phyloP scores from a whole-genome alignment of 768 basidiomycete genomes.

The Phaeolepiota aurea region DNA sequence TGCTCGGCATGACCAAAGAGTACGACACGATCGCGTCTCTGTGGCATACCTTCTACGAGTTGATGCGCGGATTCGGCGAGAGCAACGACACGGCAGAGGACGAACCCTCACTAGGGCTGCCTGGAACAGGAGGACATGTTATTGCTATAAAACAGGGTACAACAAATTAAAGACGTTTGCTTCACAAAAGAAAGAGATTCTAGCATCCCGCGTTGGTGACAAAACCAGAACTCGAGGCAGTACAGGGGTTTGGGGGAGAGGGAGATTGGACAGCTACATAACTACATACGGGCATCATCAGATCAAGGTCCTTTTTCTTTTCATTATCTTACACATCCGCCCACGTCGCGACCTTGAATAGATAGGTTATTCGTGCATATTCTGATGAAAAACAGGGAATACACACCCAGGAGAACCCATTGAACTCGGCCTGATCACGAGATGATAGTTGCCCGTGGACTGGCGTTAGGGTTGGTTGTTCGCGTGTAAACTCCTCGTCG shows the following conservation, averaged over 20 bases:
- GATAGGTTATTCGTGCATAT: no score
- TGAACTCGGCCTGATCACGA: constrained; percentile 91
- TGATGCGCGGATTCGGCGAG: constrained; percentile 54
- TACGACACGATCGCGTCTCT: constrained; percentile 82
- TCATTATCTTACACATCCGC: constrained; percentile 51
- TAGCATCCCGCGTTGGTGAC: not conserved
- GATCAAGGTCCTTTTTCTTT: no score
- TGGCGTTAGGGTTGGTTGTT: constrained; percentile 95
- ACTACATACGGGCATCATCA: no score
- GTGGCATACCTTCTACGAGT: constrained; percentile 73
- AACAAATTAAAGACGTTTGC: constrained; percentile 14
- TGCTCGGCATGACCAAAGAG: constrained; percentile 86
- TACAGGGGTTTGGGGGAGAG: no score
- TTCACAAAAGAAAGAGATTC: constrained; percentile 8
- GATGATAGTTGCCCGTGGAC: constrained; percentile 90
- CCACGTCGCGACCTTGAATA: constrained; percentile 43
- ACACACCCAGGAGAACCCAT: constrained; percentile 90
- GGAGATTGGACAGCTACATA: no score
- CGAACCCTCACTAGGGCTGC: constrained; percentile 33
- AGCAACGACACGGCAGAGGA: constrained; percentile 24
- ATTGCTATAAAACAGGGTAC: constrained; percentile 24
- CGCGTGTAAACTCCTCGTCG: constrained; percentile 94
- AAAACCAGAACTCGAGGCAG: not conserved
- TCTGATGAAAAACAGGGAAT: not conserved
- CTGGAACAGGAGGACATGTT: constrained; percentile 68